Evolutionary conservation across 2,329 filamentous ascomycete species (phyloP).

Genomic region (Ceratocystis harringtonii): DNA sequence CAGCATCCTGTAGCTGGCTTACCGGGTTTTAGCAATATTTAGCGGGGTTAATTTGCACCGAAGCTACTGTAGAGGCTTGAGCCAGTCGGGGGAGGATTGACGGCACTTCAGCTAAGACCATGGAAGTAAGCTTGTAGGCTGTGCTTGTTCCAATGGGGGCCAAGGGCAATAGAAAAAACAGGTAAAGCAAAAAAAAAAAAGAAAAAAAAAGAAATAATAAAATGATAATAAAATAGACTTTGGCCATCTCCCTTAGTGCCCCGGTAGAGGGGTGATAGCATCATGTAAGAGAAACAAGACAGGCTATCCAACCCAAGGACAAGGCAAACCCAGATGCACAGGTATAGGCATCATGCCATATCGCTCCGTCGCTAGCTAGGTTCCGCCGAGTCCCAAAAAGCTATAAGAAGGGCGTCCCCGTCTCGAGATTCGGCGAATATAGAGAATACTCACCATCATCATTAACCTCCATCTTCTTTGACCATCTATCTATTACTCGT

Average conservation of each 20-base stretch:
- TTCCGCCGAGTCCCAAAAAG: not conserved
- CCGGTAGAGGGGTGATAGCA: not conserved
- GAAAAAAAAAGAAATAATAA: not conserved
- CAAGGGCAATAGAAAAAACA: not conserved
- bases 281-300: not conserved
- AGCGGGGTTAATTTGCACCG: not conserved
- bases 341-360: not conserved
- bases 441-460: not conserved
- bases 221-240: not conserved
- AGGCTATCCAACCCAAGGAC: not conserved
- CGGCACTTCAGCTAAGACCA: not conserved
- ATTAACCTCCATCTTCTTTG: not conserved
- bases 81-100: not conserved
- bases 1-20: not conserved
- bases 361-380: not conserved
- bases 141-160: not conserved
- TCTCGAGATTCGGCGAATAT: not conserved
- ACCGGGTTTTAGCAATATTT: not conserved
- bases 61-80: not conserved
- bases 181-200: not conserved
- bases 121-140: constrained; percentile 4
- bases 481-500: not conserved
- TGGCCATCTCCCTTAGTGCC: not conserved
- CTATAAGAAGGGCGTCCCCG: constrained; percentile 5
- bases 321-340: no score